These are phyloP conservation scores for Colletotrichum neosansevieriae DNA, from an alignment of 2,329 filamentous ascomycete species.

Conservation along the genomic window DNA sequence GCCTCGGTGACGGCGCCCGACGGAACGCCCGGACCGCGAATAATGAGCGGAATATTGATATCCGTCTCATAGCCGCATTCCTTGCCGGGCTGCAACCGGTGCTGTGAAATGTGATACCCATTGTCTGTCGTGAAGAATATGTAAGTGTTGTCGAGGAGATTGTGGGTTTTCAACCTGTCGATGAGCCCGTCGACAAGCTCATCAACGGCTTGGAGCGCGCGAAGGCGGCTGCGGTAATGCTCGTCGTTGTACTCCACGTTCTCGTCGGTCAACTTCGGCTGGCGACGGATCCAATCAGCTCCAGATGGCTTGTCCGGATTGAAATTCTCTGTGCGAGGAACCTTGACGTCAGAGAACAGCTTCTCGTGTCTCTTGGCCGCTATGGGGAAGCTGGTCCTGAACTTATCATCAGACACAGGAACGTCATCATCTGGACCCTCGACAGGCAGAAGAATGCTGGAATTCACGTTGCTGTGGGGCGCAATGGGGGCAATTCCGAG, in stretches of 20 bases:
- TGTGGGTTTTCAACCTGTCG: conserved; percentile 47
- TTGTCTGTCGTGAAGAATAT: conserved; percentile 67
- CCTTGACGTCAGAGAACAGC: conserved; percentile 68
- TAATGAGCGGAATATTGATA: conserved; percentile 62
- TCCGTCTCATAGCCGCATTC: conserved; percentile 64
- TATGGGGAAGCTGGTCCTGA: conserved; percentile 41
- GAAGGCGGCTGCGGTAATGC: conserved; percentile 56
- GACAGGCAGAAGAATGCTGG: conserved; percentile 60
- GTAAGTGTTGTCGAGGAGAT: conserved; percentile 58
- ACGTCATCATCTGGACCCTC: conserved; percentile 66
- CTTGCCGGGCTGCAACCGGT: conserved; percentile 65
- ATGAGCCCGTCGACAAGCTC: conserved; percentile 58
- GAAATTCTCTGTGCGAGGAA: conserved; percentile 75
- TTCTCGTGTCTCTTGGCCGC: conserved; percentile 67
- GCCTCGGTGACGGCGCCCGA: conserved; percentile 51
- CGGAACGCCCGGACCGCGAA: conserved; percentile 62
- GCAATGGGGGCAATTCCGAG: conserved; percentile 64
- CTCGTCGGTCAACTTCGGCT: conserved; percentile 50
- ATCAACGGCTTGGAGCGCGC: conserved; percentile 59
- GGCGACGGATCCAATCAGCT: conserved; percentile 58
- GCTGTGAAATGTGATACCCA: conserved; percentile 66
- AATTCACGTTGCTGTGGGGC: conserved; percentile 47
- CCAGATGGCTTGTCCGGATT: conserved; percentile 65
- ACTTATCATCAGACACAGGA: conserved; percentile 66
- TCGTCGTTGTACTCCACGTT: conserved; percentile 52